Conservation (phyloP, 1,139 yeast genomes). For the Debaryomyces subglobosus region DNA sequence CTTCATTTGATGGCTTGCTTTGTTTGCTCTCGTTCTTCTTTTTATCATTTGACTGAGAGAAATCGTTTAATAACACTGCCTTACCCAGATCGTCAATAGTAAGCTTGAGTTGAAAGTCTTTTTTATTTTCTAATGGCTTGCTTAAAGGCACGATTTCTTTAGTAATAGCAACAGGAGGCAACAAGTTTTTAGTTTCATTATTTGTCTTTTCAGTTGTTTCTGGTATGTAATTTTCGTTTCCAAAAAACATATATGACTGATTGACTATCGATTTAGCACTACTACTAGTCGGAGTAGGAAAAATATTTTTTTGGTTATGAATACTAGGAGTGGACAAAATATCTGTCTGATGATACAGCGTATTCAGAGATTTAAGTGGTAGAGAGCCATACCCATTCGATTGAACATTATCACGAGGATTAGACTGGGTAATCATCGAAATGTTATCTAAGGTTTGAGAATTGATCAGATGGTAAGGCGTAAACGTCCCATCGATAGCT, state of each 20-base stretch:
- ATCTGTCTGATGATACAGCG: not conserved
- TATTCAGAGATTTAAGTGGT: conserved; percentile 8
- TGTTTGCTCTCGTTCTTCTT: not conserved
- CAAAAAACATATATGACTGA: not conserved
- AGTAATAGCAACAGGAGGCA: conserved; percentile 9
- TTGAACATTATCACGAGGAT: not conserved
- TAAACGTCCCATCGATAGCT: conserved; percentile 18
- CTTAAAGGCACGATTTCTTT: not conserved
- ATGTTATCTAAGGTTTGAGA: conserved; percentile 42
- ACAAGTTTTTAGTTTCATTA: conserved; percentile 1
- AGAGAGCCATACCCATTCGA: conserved; percentile 20
- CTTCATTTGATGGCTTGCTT: not conserved
- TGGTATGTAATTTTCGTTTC: not conserved
- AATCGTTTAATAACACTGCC: conserved; percentile 40
- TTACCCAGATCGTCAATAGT: conserved; percentile 51
- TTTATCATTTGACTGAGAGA: conserved; percentile 13
- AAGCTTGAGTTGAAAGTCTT: conserved; percentile 38
- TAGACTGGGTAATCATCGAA: conserved; percentile 28
- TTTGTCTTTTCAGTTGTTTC: not conserved
- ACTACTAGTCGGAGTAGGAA: conserved; percentile 1
- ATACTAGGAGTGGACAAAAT: conserved; percentile 3
- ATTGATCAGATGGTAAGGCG: conserved; percentile 31
- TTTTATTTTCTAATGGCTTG: conserved; percentile 1
- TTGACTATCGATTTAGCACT: not conserved
- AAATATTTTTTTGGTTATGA: not conserved